Evolutionary conservation across 805 yeast genomes (phyloP).

Genomic region (Yamadazyma akitaensis): DNA sequence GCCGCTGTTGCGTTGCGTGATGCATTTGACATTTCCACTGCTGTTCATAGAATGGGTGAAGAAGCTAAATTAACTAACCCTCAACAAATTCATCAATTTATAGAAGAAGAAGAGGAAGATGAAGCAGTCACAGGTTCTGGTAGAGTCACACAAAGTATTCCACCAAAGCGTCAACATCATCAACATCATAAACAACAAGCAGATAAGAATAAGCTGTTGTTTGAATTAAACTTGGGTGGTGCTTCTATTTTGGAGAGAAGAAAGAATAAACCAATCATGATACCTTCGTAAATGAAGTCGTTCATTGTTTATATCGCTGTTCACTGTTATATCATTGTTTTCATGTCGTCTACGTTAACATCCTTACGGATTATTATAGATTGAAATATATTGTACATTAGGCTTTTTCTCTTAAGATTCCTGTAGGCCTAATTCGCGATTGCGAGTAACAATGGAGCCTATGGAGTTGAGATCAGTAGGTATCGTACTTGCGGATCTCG

Average conservation of each 20-base stretch:
- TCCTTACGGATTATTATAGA: slow-evolving; percentile 4
- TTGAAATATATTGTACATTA: slow-evolving; percentile 4
- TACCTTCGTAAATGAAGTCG: slow-evolving; percentile 8
- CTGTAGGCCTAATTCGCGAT: background rate
- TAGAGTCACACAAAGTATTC: slow-evolving; percentile 6
- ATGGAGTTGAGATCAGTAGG: background rate
- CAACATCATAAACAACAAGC: slow-evolving; percentile 8
- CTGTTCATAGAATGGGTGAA: slow-evolving; percentile 78
- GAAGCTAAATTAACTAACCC: slow-evolving; percentile 43
- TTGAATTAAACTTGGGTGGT: slow-evolving; percentile 47
- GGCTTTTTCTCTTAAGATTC: background rate
- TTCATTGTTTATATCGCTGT: background rate
- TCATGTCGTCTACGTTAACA: slow-evolving; percentile 2
- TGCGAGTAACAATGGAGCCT: slow-evolving; percentile 1
- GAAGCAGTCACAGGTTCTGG: slow-evolving; percentile 13
- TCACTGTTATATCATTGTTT: background rate
- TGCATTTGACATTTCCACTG: slow-evolving; percentile 82
- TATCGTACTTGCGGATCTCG: background rate
- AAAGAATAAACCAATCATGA: slow-evolving; percentile 17
- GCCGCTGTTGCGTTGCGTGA: slow-evolving; percentile 81
- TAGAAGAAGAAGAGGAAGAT: slow-evolving; percentile 37
- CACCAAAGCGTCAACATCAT: slow-evolving; percentile 4
- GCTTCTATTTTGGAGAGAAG: slow-evolving; percentile 52
- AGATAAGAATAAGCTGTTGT: slow-evolving; percentile 22
- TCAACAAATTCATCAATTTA: slow-evolving; percentile 20